Evolutionary conservation across 306 rosid genomes (phyloP).

Genomic region (Alnus glutinosa): DNA sequence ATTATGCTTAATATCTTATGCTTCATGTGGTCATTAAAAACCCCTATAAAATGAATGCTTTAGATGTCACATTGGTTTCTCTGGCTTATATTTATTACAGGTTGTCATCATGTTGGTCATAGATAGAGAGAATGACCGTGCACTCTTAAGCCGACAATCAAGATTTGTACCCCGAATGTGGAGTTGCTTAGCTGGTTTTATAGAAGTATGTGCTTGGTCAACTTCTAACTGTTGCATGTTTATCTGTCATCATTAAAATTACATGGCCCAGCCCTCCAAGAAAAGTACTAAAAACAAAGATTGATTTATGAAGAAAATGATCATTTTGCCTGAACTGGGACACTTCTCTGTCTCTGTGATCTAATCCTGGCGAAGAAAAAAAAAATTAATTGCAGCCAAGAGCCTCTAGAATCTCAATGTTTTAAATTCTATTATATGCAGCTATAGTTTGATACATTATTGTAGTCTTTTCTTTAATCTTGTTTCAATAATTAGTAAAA

Average conservation of each 20-base stretch:
- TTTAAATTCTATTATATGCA: not conserved
- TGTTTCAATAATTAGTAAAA: conserved; percentile 3
- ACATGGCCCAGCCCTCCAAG: not conserved
- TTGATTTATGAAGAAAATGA: not conserved
- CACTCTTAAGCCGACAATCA: conserved; percentile 62
- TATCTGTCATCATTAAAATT: not conserved
- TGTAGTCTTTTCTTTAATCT: not conserved
- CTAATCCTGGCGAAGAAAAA: not conserved
- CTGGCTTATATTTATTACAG: conserved; percentile 35
- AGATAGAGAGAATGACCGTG: conserved; percentile 75
- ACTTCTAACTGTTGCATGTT: conserved; percentile 18
- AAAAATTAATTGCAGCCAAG: not conserved
- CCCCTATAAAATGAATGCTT: conserved; percentile 13
- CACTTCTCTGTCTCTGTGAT: not conserved
- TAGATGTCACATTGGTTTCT: conserved; percentile 21
- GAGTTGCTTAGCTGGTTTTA: conserved; percentile 90
- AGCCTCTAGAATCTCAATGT: not conserved
- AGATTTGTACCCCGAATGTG: conserved; percentile 65
- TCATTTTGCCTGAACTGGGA: not conserved
- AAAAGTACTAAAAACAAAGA: not conserved
- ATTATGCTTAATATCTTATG: conserved; percentile 18
- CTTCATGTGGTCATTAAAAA: conserved; percentile 21
- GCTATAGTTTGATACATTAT: not conserved
- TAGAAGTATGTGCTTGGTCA: conserved; percentile 57
- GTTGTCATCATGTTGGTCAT: conserved; percentile 93